Percentiles rank a stretch among this genome's conserved stretches.
phyloP scores from a whole-genome alignment of 73 alveolate genomes.

The Durusdinium trenchii region DNA sequence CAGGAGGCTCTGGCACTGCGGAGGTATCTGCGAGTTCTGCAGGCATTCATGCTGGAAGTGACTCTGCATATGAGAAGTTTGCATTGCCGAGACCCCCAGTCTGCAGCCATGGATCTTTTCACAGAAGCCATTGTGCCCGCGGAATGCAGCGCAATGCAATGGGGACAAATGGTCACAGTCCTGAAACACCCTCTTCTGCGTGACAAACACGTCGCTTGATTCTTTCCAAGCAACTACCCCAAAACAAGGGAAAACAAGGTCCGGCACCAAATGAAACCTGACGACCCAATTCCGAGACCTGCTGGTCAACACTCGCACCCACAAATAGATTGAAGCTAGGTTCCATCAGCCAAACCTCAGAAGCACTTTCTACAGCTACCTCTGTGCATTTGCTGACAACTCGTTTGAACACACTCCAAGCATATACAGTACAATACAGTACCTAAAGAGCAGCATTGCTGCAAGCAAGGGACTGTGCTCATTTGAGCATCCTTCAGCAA shows the following conservation, averaged over 20 bases:
- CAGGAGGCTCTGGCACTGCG: neutral
- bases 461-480: no score
- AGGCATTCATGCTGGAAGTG: neutral
- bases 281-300: no score
- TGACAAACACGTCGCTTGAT: no score
- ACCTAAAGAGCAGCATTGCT: no score
- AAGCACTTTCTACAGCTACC: neutral
- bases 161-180: conserved; percentile 74
- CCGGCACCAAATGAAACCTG: no score
- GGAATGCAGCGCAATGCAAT: conserved; percentile 77
- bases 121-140: conserved; percentile 50
- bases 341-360: conserved; percentile 23
- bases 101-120: conserved; percentile 22
- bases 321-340: no score
- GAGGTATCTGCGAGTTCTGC: neutral
- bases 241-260: no score
- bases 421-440: neutral
- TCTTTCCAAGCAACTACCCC: no score
- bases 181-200: neutral
- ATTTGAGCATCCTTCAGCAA: conserved; percentile 55
- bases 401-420: neutral
- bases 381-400: neutral
- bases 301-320: no score
- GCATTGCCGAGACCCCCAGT: neutral
- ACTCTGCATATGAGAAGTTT: neutral